phyloP scores from a whole-genome alignment of 1,284 basidiomycete species.

The Papiliotrema fonsecae region DNA sequence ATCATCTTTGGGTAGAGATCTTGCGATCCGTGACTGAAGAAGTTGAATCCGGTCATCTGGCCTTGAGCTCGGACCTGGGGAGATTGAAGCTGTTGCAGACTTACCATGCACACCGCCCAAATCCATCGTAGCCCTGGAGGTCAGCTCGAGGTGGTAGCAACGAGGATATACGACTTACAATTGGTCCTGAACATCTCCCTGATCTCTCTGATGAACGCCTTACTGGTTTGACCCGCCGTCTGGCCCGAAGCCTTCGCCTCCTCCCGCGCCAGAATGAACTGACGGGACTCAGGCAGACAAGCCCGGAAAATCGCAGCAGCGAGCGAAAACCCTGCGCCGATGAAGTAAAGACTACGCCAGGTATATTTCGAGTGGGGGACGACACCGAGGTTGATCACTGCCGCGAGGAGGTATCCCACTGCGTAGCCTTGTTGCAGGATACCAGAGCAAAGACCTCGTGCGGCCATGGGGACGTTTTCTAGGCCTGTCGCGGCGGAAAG shows the following conservation, averaged over 20 bases:
- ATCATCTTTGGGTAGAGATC: constrained; percentile 67
- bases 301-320: constrained; percentile 69
- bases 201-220: constrained; percentile 66
- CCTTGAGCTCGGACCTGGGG: not conserved
- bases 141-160: not conserved
- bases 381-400: constrained; percentile 66
- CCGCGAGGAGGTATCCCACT: constrained; percentile 52
- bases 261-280: constrained; percentile 56
- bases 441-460: constrained; percentile 80
- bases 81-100: not conserved
- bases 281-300: constrained; percentile 71
- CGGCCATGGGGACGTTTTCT: constrained; percentile 82
- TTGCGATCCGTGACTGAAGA: constrained; percentile 82
- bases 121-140: constrained; percentile 65
- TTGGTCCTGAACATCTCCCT: constrained; percentile 72
- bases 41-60: constrained; percentile 43
- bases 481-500: constrained; percentile 55
- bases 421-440: constrained; percentile 80
- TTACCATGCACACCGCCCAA: constrained; percentile 60
- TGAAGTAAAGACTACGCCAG: constrained; percentile 53
- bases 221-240: constrained; percentile 54
- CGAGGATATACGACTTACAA: constrained; percentile 44
- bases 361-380: constrained; percentile 43
- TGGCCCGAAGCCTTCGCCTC: constrained; percentile 47
- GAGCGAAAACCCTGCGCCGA: constrained; percentile 63